Base-by-base conservation (phyloP, 208 protist species). In the Blechomonas ayalai region DNA sequence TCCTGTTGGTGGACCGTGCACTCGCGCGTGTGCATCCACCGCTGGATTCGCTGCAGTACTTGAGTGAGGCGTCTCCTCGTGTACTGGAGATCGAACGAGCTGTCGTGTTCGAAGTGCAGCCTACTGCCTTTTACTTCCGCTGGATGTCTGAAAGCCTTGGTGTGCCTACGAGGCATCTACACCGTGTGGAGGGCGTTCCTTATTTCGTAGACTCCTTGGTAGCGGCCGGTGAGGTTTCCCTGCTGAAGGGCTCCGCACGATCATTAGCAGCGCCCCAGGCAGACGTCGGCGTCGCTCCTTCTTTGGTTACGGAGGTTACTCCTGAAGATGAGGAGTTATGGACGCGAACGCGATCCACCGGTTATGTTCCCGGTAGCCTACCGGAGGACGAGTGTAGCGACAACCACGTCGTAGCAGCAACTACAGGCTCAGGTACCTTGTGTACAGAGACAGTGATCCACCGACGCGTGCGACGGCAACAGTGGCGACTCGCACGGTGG, bases 1-100 rank as follows among this genome's bases (percentile, higher is more conserved):
- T 81, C 18, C 69, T 67, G 2, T 88, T 73, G 46, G 64, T 90
- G 15, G 85, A 93, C 51, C 77, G 85, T 3, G 59, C 77, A 1
- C 59, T 82, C n/a, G 16, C 55, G 4, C 80, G 85, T 18, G 54
- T 93, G 12, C 74, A 63, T 33, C 85, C 85, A 3, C 68, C 75
- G 16, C 33, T 93, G 18, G 85, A 93, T 34, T 59, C 70, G 8
- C 42, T 78, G 12, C 77, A 78, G 49, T 82, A 77, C 46, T 24
- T 81, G 7, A 34, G 37, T 18, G 40, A 20, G 4, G 25, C 46
- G 13, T 80, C 72, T 0, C 66, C 72, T 1, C 18, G 22, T 64
- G 52, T 20, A 39, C 4, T 8, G 16, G 25, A 2, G 32, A 1
- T 9, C 19, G 16, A 25, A 9, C 23, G 28, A 8, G 28, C 32